Percentiles rank a stretch among this genome's conserved stretches.
These are phyloP conservation scores for Rosa multiflora DNA, from an alignment of 306 rosid species.

Conservation along the genomic window DNA sequence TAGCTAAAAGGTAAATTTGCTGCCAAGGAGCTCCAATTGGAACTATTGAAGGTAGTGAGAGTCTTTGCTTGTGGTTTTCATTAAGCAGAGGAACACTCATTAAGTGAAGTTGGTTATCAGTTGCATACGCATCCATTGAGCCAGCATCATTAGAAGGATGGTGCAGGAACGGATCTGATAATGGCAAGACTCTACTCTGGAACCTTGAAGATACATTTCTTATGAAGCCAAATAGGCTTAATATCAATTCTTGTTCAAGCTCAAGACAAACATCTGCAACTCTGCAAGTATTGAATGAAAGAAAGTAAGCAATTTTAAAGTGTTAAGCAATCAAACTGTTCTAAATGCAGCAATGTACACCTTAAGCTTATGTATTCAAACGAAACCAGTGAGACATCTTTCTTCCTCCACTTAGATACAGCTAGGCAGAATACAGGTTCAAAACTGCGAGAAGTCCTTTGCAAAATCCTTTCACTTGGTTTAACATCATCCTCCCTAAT, in stretches of 20 bases:
- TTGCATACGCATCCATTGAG: constrained; percentile 38
- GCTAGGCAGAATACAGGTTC: constrained; percentile 69
- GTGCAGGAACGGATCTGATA: constrained; percentile 40
- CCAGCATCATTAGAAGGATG: constrained; percentile 30
- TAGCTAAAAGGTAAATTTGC: constrained; percentile 78
- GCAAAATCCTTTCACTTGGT: constrained; percentile 45
- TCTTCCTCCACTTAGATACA: constrained; percentile 93
- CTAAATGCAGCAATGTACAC: constrained; percentile 38
- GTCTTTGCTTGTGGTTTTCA: constrained; percentile 36
- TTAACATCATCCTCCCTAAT: constrained; percentile 44
- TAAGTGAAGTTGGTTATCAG: constrained; percentile 35
- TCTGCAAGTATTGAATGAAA: constrained; percentile 56
- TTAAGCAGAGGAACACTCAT: constrained; percentile 33
- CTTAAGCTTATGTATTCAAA: constrained; percentile 85
- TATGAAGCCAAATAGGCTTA: constrained; percentile 77
- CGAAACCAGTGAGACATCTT: constrained; percentile 77
- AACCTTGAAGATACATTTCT: constrained; percentile 58
- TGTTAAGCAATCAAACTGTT: constrained; percentile 15
- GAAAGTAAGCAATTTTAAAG: constrained; percentile 20
- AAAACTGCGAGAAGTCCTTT: constrained; percentile 38
- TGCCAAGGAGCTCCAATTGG: constrained; percentile 99
- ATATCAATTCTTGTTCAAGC: constrained; percentile 88
- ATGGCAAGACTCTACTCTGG: constrained; percentile 43
- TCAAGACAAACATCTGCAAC: constrained; percentile 84
- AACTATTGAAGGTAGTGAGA: constrained; percentile 60